These are phyloP conservation scores for Pneumocystis canis DNA, from an alignment of 1,139 yeast species.

Conservation along the genomic window DNA sequence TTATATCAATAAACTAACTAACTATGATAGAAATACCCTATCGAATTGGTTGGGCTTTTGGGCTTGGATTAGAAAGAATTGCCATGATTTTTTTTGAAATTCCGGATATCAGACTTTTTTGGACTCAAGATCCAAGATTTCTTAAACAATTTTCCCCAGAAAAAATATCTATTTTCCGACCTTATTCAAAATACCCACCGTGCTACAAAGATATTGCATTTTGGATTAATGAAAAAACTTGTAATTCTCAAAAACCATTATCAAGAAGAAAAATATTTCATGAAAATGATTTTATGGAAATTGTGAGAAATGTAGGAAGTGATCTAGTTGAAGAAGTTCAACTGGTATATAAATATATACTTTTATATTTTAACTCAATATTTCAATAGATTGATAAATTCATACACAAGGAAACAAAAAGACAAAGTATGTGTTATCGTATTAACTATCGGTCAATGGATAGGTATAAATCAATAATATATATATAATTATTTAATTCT, in stretches of 20 bases:
- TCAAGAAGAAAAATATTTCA: conserved; percentile 34
- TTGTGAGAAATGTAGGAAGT: conserved; percentile 67
- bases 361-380: neutral
- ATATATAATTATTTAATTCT: neutral
- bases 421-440: conserved; percentile 71
- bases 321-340: conserved; percentile 79
- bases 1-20: neutral
- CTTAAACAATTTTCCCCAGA: conserved; percentile 53
- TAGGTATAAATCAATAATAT: conserved; percentile 6
- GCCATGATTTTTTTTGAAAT: conserved; percentile 92
- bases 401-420: conserved; percentile 67
- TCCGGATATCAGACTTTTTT: conserved; percentile 85
- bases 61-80: conserved; percentile 84
- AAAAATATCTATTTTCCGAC: conserved; percentile 56
- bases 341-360: conserved; percentile 27
- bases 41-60: conserved; percentile 92
- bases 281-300: conserved; percentile 86
- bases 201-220: conserved; percentile 78
- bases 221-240: conserved; percentile 51
- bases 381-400: conserved; percentile 43
- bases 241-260: neutral
- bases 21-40: conserved; percentile 16
- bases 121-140: conserved; percentile 78
- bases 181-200: conserved; percentile 86
- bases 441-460: conserved; percentile 93